phyloP scores from a whole-genome alignment of 441 rosid genomes.

The Erodium moschatum region DNA sequence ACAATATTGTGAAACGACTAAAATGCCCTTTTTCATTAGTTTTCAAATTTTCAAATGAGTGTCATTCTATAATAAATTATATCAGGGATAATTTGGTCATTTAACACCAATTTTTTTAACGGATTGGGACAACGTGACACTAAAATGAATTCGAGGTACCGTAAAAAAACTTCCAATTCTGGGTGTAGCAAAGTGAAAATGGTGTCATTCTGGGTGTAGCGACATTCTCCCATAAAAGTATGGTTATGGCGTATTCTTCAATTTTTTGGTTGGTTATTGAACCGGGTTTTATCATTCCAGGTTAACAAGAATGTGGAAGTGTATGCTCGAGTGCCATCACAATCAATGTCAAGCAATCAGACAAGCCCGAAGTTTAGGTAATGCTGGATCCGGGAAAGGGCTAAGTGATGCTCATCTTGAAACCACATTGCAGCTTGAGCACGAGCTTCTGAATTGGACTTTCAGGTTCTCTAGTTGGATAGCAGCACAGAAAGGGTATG shows the following conservation, averaged over 20 bases:
- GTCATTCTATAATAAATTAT: too few relatives aligned
- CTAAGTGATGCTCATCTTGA: conserved; percentile 54
- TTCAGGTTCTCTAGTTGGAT: conserved; percentile 66
- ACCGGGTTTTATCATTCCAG: conserved; percentile 27
- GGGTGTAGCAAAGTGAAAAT: too few relatives aligned
- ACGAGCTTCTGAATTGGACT: conserved; percentile 66
- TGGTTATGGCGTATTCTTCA: background rate
- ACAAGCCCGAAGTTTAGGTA: conserved; percentile 61
- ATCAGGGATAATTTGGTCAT: too few relatives aligned
- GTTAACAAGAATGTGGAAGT: conserved; percentile 83
- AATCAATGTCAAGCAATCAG: conserved; percentile 62
- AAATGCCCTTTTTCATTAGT: too few relatives aligned
- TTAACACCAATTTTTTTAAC: too few relatives aligned
- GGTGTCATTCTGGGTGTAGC: too few relatives aligned
- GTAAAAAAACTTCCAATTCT: too few relatives aligned
- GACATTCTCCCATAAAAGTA: background rate
- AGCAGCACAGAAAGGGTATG: conserved; percentile 62
- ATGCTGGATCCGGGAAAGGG: conserved; percentile 51
- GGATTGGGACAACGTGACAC: too few relatives aligned
- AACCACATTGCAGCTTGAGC: conserved; percentile 61
- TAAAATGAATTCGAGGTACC: too few relatives aligned
- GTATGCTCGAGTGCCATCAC: conserved; percentile 82
- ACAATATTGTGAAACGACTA: too few relatives aligned
- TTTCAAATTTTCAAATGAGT: too few relatives aligned
- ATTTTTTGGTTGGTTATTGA: background rate